Conservation (phyloP, 257 asterid species). For the Solanum etuberosum region DNA sequence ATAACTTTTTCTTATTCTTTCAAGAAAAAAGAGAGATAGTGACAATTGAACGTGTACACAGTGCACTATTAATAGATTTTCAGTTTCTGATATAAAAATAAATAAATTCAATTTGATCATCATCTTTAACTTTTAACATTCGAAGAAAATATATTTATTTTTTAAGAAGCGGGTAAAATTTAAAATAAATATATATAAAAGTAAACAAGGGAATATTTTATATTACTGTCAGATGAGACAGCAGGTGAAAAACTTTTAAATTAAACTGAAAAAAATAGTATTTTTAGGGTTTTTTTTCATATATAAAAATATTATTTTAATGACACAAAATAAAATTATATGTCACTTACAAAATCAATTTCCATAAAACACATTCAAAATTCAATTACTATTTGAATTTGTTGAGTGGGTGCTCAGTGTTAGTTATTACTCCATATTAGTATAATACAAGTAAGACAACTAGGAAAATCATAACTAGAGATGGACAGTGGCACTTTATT, state of each 20-base stretch:
- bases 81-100: background rate
- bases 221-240: background rate
- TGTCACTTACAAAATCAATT: too few relatives aligned
- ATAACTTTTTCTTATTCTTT: background rate
- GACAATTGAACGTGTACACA: background rate
- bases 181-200: too few relatives aligned
- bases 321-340: too few relatives aligned
- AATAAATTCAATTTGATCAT: background rate
- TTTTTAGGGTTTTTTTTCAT: too few relatives aligned
- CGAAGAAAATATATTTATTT: too few relatives aligned
- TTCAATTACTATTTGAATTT: background rate
- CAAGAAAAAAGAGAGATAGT: background rate
- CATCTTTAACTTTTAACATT: background rate
- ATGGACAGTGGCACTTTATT: background rate
- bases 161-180: background rate
- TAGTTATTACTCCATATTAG: background rate
- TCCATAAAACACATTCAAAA: background rate
- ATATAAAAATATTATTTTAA: too few relatives aligned
- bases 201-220: too few relatives aligned
- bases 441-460: too few relatives aligned
- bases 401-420: background rate
- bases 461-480: background rate
- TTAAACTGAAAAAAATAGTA: too few relatives aligned
- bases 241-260: background rate
- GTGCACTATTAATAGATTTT: background rate